Conservation (phyloP, 2,329 filamentous ascomycete species). For the Berkeleyomyces basicola region DNA sequence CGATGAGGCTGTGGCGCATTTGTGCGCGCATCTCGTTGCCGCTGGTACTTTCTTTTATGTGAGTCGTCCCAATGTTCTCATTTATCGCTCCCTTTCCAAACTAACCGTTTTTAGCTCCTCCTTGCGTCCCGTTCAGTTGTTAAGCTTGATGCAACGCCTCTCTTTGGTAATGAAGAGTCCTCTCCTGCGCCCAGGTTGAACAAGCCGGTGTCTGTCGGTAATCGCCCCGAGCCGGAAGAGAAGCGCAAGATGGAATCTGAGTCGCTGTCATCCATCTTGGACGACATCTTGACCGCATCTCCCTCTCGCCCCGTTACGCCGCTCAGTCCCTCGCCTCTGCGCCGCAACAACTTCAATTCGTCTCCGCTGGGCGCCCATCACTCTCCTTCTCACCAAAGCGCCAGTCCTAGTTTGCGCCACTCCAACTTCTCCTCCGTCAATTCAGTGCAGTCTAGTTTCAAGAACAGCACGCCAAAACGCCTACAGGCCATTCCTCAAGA, state of each 20-base stretch:
- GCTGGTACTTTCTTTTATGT: conserved; percentile 36
- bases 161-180: conserved; percentile 25
- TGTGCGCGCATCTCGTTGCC: conserved; percentile 39
- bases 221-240: background rate
- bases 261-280: conserved; percentile 31
- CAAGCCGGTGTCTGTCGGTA: background rate
- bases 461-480: conserved; percentile 6
- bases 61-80: conserved; percentile 19
- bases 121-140: conserved; percentile 5
- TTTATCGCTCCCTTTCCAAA: background rate
- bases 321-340: conserved; percentile 8
- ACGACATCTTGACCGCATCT: conserved; percentile 24
- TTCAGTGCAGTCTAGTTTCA: conserved; percentile 1
- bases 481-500: conserved; percentile 22
- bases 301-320: conserved; percentile 15
- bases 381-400: background rate
- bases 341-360: conserved; percentile 9
- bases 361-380: background rate
- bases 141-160: conserved; percentile 38
- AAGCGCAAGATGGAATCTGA: conserved; percentile 21
- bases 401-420: conserved; percentile 1
- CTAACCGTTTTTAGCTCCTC: background rate
- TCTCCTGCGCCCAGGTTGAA: background rate
- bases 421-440: conserved; percentile 1
- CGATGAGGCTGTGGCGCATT: conserved; percentile 25